A percentile compares a stretch with the other conserved stretches of the same genome.
These are phyloP conservation scores for Sporothrix humicola DNA, from an alignment of 2,329 filamentous ascomycete species.

Conservation along the genomic window DNA sequence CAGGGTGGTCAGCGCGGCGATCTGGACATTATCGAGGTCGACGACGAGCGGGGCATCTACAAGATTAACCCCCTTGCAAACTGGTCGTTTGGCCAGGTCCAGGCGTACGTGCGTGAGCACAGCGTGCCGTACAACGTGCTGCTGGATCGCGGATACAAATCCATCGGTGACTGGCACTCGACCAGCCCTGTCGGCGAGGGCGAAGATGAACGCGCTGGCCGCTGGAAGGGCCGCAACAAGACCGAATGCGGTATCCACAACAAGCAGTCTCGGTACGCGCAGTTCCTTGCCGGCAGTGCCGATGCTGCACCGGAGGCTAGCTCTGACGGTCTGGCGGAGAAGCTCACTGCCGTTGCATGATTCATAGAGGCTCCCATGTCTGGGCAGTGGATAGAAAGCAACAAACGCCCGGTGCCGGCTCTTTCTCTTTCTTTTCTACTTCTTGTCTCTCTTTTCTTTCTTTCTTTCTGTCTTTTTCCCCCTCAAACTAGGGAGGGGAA, in stretches of 20 bases:
- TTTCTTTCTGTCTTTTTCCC: background rate
- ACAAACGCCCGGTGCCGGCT: no score
- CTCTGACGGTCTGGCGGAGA: background rate
- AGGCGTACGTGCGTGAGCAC: slow-evolving; percentile 83
- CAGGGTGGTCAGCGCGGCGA: slow-evolving; percentile 92
- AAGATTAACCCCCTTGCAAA: slow-evolving; percentile 98
- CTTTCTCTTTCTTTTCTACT: no score
- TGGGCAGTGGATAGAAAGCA: no score
- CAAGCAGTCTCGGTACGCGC: slow-evolving; percentile 89
- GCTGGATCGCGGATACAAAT: slow-evolving; percentile 95
- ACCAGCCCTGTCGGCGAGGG: slow-evolving; percentile 87
- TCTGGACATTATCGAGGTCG: slow-evolving; percentile 89
- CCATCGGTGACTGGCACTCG: slow-evolving; percentile 96
- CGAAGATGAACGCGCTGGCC: slow-evolving; percentile 93
- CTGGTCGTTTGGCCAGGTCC: slow-evolving; percentile 90
- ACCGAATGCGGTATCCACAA: slow-evolving; percentile 99
- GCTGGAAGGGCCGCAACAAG: slow-evolving; percentile 96
- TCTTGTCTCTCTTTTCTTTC: background rate
- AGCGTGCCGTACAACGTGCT: slow-evolving; percentile 92
- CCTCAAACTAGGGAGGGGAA: background rate
- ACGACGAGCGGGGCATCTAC: slow-evolving; percentile 83
- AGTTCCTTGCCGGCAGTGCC: slow-evolving; percentile 63
- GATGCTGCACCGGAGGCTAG: background rate
- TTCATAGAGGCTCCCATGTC: no score
- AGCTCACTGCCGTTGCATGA: slow-evolving; percentile 11